Evolutionary conservation across 1,284 basidiomycete genomes (phyloP).

Genomic region (Puccinia triticina): DNA sequence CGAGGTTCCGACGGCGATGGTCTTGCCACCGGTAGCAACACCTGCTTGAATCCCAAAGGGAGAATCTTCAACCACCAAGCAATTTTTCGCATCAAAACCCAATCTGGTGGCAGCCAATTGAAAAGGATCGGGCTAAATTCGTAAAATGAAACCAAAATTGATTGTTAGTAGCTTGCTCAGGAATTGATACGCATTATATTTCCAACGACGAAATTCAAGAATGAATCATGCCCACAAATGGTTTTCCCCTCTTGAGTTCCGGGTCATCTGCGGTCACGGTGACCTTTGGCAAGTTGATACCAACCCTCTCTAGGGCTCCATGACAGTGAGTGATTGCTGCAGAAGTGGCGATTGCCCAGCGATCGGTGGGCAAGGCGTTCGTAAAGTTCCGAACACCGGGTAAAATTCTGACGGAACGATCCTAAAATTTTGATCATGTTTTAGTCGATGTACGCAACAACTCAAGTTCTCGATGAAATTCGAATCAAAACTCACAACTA

Average conservation of each 20-base stretch:
- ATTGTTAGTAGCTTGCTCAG: neutral
- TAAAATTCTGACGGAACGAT: slow-evolving; percentile 67
- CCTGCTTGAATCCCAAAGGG: slow-evolving; percentile 67
- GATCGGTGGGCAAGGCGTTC: slow-evolving; percentile 69
- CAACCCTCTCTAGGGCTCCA: slow-evolving; percentile 73
- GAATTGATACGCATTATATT: neutral
- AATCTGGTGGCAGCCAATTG: slow-evolving; percentile 73
- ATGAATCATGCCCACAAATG: slow-evolving; percentile 55
- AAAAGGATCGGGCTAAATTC: slow-evolving; percentile 70
- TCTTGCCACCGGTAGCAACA: slow-evolving; percentile 71
- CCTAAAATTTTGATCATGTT: slow-evolving; percentile 19
- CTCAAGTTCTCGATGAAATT: neutral
- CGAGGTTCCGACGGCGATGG: slow-evolving; percentile 73
- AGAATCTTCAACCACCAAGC: slow-evolving; percentile 69
- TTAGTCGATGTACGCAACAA: neutral
- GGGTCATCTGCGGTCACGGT: slow-evolving; percentile 78
- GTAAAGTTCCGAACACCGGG: slow-evolving; percentile 74
- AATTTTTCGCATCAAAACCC: slow-evolving; percentile 64
- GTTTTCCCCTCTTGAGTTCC: slow-evolving; percentile 60
- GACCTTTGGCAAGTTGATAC: slow-evolving; percentile 71
- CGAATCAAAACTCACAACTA: slow-evolving; percentile 65
- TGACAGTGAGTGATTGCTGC: slow-evolving; percentile 72
- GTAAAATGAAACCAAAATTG: neutral
- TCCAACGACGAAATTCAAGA: slow-evolving; percentile 35
- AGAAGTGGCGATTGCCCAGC: slow-evolving; percentile 75